phyloP scores from a whole-genome alignment of 108 stramenopile genomes.

The Heterococcus sp. region DNA sequence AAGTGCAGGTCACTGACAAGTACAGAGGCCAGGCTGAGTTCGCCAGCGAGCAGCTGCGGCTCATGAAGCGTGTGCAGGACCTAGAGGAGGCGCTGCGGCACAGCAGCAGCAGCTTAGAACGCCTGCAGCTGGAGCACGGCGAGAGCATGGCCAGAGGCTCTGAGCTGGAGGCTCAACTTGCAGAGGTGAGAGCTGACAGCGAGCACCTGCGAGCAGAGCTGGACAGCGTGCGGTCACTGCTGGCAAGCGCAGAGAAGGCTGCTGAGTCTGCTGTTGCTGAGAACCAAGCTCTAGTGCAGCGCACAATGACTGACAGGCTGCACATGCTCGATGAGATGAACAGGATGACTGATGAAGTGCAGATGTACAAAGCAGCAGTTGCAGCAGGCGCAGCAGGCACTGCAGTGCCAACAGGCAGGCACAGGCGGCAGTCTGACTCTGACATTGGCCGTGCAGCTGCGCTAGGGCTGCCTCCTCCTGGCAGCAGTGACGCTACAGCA shows the following conservation, averaged over 20 bases:
- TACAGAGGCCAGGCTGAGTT: slow-evolving; percentile 38
- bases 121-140: slow-evolving; percentile 13
- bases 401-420: too few species aligned
- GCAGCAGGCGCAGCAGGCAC: not conserved
- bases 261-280: not conserved
- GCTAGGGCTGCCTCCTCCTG: too few species aligned
- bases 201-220: slow-evolving; percentile 3
- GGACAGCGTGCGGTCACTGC: not conserved
- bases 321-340: slow-evolving; percentile 49
- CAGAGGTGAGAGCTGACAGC: not conserved
- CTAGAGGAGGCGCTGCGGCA: slow-evolving; percentile 19
- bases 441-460: too few species aligned
- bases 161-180: not conserved
- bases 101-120: slow-evolving; percentile 4
- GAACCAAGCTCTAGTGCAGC: not conserved
- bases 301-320: slow-evolving; percentile 1
- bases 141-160: not conserved
- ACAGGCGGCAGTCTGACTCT: too few species aligned
- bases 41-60: slow-evolving; percentile 36
- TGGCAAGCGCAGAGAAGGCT: not conserved
- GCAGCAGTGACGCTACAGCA: too few species aligned
- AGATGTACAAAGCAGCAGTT: not conserved
- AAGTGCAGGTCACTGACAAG: slow-evolving; percentile 28
- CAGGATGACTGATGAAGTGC: slow-evolving; percentile 36
- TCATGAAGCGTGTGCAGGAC: slow-evolving; percentile 28